A percentile compares a stretch with the other conserved stretches of the same genome.
phyloP scores from a whole-genome alignment of 352 stramenopile species.

The Pythium coloratum region DNA sequence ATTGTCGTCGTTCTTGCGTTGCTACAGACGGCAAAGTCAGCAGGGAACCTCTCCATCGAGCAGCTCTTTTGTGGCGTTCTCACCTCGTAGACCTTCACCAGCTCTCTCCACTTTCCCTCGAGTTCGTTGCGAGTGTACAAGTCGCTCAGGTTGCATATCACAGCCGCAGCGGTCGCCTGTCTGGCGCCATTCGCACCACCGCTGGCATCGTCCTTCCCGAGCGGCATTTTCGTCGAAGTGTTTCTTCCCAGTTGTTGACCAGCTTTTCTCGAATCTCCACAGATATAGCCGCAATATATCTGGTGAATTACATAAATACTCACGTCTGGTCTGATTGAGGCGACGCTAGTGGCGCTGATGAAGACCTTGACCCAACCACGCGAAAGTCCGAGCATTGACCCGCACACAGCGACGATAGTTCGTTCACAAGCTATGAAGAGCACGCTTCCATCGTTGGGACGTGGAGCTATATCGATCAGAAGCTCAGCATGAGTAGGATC shows the following conservation, averaged over 20 bases:
- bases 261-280: background rate
- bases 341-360: too few relatives aligned
- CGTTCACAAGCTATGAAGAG: too few relatives aligned
- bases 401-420: too few relatives aligned
- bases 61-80: constrained; percentile 7
- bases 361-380: background rate
- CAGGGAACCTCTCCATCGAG: background rate
- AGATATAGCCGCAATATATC: background rate
- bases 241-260: background rate
- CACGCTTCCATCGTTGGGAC: too few relatives aligned
- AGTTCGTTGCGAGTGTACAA: constrained; percentile 65
- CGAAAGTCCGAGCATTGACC: too few relatives aligned
- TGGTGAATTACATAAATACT: background rate
- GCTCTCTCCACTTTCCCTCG: constrained; percentile 66
- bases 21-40: constrained; percentile 27
- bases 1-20: constrained; percentile 79
- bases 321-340: too few relatives aligned
- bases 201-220: background rate
- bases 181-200: background rate
- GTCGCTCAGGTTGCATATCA: constrained; percentile 60
- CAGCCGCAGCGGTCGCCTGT: constrained; percentile 20
- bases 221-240: background rate
- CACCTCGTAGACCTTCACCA: constrained; percentile 74
- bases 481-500: too few relatives aligned
- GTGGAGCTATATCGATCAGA: too few relatives aligned